These are phyloP conservation scores for Micractinium sp. DNA, from an alignment of 139 green algal species.

Conservation along the genomic window DNA sequence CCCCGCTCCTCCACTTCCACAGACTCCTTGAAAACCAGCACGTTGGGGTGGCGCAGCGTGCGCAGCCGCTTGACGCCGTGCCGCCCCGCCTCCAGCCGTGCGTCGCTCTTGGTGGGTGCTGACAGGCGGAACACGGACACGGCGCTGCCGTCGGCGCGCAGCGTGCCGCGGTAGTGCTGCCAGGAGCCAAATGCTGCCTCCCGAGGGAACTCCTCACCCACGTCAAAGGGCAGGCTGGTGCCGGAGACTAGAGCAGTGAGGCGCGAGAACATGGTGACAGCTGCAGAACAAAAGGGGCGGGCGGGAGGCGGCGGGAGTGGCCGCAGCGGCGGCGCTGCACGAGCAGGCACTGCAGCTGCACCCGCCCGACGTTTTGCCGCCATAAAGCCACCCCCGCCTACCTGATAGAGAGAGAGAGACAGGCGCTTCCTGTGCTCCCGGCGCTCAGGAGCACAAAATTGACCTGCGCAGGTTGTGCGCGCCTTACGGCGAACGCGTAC, in stretches of 20 bases:
- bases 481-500: no score
- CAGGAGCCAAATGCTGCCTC: constrained; percentile 70
- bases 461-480: no score
- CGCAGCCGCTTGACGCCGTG: constrained; percentile 86
- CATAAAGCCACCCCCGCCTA: not conserved
- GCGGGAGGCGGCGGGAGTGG: not conserved
- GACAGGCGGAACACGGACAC: constrained; percentile 84
- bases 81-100: constrained; percentile 65
- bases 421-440: no score
- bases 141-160: constrained; percentile 67
- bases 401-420: no score
- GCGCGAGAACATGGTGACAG: constrained; percentile 78
- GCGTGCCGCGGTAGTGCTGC: constrained; percentile 72
- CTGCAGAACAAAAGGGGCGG: not conserved
- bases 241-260: constrained; percentile 76
- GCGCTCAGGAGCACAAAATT: no score
- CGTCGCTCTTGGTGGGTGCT: constrained; percentile 60
- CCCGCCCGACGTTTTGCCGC: not conserved
- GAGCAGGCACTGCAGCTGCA: not conserved
- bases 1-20: constrained; percentile 80
- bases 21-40: constrained; percentile 85
- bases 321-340: not conserved
- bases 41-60: constrained; percentile 87
- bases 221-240: constrained; percentile 71
- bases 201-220: constrained; percentile 61